Conservation (phyloP, 345 rosid species). For the Atalantia buxifolia region DNA sequence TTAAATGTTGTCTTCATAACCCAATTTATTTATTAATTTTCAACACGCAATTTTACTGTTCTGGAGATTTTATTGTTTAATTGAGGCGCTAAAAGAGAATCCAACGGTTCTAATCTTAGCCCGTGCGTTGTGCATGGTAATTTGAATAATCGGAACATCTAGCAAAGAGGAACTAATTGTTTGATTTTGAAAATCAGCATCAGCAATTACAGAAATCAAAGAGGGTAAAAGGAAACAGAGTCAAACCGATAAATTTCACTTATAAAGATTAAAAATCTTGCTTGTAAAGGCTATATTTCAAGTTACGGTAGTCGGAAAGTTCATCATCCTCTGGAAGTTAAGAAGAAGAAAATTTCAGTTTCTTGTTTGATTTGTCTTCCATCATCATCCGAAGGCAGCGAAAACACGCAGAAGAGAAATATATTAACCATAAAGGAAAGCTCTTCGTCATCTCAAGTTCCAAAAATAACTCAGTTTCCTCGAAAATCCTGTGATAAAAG, state of each 20-base stretch:
- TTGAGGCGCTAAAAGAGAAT: background rate
- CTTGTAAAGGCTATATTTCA: background rate
- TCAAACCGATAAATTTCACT: too few species aligned
- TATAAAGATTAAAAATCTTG: background rate
- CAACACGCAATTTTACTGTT: too few species aligned
- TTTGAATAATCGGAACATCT: too few species aligned
- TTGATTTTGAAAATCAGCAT: background rate
- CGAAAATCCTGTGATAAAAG: background rate
- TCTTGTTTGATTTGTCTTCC: background rate
- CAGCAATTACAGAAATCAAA: background rate
- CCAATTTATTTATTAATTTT: background rate
- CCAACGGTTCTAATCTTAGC: too few species aligned
- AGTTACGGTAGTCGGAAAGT: background rate
- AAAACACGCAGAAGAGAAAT: background rate
- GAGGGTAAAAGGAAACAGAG: background rate
- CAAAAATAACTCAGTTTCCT: background rate
- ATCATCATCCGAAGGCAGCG: background rate
- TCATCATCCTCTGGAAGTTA: background rate
- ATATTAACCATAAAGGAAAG: background rate
- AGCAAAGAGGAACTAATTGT: background rate
- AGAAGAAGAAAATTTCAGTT: background rate
- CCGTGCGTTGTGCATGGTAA: too few species aligned
- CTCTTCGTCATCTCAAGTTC: background rate
- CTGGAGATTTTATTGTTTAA: too few species aligned
- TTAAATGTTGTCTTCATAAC: conserved; percentile 8